Base-by-base conservation (phyloP, 257 asterid species). In the Coffea eugenioides region DNA sequence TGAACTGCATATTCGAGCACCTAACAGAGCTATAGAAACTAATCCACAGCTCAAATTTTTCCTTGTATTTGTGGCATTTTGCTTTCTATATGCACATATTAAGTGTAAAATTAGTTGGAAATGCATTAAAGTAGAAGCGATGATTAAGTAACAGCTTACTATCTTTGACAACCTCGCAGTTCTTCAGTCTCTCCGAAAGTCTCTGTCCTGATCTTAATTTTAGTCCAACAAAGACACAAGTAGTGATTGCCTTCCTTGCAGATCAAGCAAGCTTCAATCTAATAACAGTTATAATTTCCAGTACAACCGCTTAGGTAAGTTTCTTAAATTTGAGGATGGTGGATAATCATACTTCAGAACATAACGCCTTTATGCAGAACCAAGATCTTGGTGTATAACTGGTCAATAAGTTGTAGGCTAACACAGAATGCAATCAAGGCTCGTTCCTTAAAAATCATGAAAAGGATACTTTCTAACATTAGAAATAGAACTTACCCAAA, bases 401-500 rank as follows among this genome's bases (percentile, higher is more conserved):
- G 64, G 16, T 57, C 14, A 9, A 39, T 6, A 27, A 76, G 15
- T 62, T 27, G 15, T 36, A 76, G 8, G 36, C 39, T 46, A 27
- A 75, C 59, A 27, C 46, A 43, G 31, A 45, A 70, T 21, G 36
- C 36, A 14, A 64, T 9, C 52, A 77, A 69, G 82, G 67, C 49
- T 51, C 73, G n/a, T 72, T 51, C 62, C 36, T 13, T 77, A 34
- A 34, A 64, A 57, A 59, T 49, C 15, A 77, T 45, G 61, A 66
- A 72, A 79, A 72, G 68, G 71, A 73, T 72, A 79, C 76, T 78
- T 81, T 48, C 49, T 75, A 56, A 77, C 15, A 74, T 5, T 51
- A 65, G 77, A 84, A 82, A 80, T 91, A 76, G 79, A 91, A 83
- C 97, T 80, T 78, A 95, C 99, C 99, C 99, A 89, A 96, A 96